Evolutionary conservation across 768 basidiomycete species (phyloP).

Genomic region (Tephrocybe sp.): DNA sequence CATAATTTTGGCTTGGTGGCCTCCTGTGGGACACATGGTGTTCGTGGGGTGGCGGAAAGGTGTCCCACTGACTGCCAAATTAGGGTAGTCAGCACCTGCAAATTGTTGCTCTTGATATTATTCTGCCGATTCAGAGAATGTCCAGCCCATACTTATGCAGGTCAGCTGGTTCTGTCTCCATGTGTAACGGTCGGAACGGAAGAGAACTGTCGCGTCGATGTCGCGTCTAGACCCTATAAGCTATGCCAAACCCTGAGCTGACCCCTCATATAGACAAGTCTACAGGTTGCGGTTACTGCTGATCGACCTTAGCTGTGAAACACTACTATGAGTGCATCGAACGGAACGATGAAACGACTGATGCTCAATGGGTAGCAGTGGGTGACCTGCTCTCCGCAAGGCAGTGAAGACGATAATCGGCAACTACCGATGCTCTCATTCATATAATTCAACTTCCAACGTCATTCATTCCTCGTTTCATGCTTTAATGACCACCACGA

Average conservation of each 20-base stretch:
- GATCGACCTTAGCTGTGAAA: not conserved
- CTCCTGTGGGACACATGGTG: slow-evolving; percentile 2
- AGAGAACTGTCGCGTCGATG: not conserved
- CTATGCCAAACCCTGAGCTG: no score
- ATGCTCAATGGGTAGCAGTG: not conserved
- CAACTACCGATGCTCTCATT: slow-evolving; percentile 16
- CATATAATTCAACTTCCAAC: slow-evolving; percentile 1
- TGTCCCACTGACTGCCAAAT: not conserved
- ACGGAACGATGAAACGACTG: not conserved
- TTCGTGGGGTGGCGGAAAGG: slow-evolving; percentile 7
- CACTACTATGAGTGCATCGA: not conserved
- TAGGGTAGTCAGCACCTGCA: not conserved
- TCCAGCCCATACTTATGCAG: not conserved
- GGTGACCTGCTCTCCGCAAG: not conserved
- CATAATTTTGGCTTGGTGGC: not conserved
- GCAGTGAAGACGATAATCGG: slow-evolving; percentile 11
- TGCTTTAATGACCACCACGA: slow-evolving; percentile 30
- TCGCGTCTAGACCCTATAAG: not conserved
- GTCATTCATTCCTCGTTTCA: slow-evolving; percentile 3
- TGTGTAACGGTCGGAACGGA: not conserved
- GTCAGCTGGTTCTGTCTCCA: slow-evolving; percentile 1
- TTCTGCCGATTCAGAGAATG: slow-evolving; percentile 1
- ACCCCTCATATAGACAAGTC: no score
- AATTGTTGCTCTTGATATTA: slow-evolving; percentile 1
- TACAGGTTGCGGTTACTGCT: no score